phyloP scores from a whole-genome alignment of 192 early-diverging fungal species.

The Phycomyces nitens region DNA sequence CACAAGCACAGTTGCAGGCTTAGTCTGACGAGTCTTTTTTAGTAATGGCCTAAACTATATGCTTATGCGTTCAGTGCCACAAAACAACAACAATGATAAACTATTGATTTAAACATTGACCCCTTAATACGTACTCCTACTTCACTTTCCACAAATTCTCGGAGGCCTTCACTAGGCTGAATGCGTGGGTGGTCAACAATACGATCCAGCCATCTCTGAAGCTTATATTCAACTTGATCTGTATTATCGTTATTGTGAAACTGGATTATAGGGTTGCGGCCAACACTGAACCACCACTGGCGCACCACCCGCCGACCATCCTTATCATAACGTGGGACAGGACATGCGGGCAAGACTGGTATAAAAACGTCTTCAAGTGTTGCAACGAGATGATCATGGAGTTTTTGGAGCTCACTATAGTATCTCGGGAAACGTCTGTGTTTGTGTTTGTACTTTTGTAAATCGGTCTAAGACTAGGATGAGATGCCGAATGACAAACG shows the following conservation, averaged over 20 bases:
- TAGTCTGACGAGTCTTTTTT: constrained; percentile 5
- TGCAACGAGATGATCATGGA: constrained; percentile 16
- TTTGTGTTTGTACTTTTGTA: constrained; percentile 28
- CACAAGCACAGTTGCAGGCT: constrained; percentile 1
- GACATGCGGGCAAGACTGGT: constrained; percentile 20
- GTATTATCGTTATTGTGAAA: background rate
- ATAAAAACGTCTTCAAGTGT: constrained; percentile 25
- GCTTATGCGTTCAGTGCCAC: background rate
- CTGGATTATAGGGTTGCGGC: background rate
- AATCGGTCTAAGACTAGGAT: constrained; percentile 20
- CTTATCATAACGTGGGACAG: constrained; percentile 22
- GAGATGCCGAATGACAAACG: background rate
- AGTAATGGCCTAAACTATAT: constrained; percentile 22
- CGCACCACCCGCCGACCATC: constrained; percentile 11
- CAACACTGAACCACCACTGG: constrained; percentile 26
- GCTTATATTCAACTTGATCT: constrained; percentile 13
- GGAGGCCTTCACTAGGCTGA: constrained; percentile 23
- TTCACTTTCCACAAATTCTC: constrained; percentile 37
- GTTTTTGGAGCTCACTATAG: constrained; percentile 24
- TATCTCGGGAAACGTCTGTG: constrained; percentile 32
- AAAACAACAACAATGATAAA: background rate
- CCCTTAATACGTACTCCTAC: constrained; percentile 17
- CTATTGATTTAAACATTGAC: background rate
- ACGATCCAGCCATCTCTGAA: constrained; percentile 28
- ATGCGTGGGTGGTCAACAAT: constrained; percentile 17